phyloP scores from a whole-genome alignment of 192 early-diverging fungal genomes.

The Chytriomyces sp. region DNA sequence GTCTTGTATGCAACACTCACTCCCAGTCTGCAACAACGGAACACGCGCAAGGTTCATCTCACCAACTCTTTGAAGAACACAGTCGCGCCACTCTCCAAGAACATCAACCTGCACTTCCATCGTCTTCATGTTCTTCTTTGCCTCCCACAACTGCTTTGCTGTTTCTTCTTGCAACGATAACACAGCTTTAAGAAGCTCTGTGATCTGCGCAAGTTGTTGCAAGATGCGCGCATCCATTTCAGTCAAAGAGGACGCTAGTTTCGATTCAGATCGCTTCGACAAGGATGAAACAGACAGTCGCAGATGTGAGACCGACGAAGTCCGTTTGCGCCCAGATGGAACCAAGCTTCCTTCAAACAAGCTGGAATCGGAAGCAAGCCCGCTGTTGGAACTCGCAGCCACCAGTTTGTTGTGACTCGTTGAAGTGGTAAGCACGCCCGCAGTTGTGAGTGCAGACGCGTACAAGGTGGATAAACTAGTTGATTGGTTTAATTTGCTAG shows the following conservation, averaged over 20 bases:
- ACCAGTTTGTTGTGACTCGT: not conserved
- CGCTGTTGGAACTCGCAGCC: not conserved
- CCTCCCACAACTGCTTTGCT: constrained; percentile 6
- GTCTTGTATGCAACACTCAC: not conserved
- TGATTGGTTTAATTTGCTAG: not conserved
- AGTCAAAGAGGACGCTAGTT: not conserved
- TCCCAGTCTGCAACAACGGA: constrained; percentile 33
- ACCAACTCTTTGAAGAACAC: constrained; percentile 38
- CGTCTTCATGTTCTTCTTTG: not conserved
- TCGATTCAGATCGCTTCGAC: constrained; percentile 6
- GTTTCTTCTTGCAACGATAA: constrained; percentile 20
- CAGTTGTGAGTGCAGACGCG: not conserved
- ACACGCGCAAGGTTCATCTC: constrained; percentile 48
- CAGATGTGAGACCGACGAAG: constrained; percentile 14
- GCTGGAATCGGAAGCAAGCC: not conserved
- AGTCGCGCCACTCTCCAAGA: constrained; percentile 40
- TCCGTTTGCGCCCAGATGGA: not conserved
- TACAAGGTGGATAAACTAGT: constrained; percentile 5
- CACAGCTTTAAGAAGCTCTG: constrained; percentile 6
- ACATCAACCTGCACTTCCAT: constrained; percentile 10
- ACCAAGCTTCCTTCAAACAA: too few species aligned
- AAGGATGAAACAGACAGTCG: constrained; percentile 2
- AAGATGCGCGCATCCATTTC: constrained; percentile 21
- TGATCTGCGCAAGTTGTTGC: constrained; percentile 4
- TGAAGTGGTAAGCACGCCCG: not conserved